A percentile compares a stretch with the other conserved stretches of the same genome.
Evolutionary conservation across 768 basidiomycete species (phyloP).

Genomic region (Pleurotus pulmonarius): DNA sequence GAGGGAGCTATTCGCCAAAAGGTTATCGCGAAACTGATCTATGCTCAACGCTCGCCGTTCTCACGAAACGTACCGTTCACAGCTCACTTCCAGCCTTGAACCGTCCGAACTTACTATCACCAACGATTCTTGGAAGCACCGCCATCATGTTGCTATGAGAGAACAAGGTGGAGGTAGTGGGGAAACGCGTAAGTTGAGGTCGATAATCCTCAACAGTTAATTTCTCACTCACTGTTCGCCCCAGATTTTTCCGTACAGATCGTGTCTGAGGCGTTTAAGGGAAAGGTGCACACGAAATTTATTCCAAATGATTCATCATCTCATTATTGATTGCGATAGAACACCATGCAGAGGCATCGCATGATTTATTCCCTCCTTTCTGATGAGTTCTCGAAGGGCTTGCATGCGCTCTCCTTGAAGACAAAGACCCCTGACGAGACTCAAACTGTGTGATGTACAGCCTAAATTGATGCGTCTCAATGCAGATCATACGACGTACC

Average conservation of each 20-base stretch:
- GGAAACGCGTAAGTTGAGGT: slow-evolving; percentile 70
- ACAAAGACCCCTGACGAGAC: slow-evolving; percentile 65
- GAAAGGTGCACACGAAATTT: slow-evolving; percentile 48
- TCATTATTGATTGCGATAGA: slow-evolving; percentile 34
- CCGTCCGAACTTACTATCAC: slow-evolving; percentile 63
- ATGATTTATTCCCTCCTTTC: slow-evolving; percentile 71
- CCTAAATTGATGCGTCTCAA: slow-evolving; percentile 2
- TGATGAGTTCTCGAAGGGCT: slow-evolving; percentile 64
- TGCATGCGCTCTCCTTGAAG: slow-evolving; percentile 75
- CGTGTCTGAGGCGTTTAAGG: slow-evolving; percentile 68
- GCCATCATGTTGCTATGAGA: slow-evolving; percentile 82
- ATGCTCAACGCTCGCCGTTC: slow-evolving; percentile 8
- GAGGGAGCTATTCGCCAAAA: slow-evolving; percentile 61
- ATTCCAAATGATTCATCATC: slow-evolving; percentile 8
- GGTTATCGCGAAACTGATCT: slow-evolving; percentile 26
- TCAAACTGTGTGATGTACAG: slow-evolving; percentile 7
- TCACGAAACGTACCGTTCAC: slow-evolving; percentile 16
- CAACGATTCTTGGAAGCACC: slow-evolving; percentile 84
- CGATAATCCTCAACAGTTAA: slow-evolving; percentile 3
- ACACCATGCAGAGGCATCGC: slow-evolving; percentile 76
- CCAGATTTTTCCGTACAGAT: slow-evolving; percentile 76
- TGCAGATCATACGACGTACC: background rate
- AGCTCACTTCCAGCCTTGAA: slow-evolving; percentile 62
- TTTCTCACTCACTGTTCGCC: slow-evolving; percentile 11
- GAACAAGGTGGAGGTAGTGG: slow-evolving; percentile 61